Conservation (phyloP, 1,284 basidiomycete species). For the Melanopsichium pennsylvanicum region DNA sequence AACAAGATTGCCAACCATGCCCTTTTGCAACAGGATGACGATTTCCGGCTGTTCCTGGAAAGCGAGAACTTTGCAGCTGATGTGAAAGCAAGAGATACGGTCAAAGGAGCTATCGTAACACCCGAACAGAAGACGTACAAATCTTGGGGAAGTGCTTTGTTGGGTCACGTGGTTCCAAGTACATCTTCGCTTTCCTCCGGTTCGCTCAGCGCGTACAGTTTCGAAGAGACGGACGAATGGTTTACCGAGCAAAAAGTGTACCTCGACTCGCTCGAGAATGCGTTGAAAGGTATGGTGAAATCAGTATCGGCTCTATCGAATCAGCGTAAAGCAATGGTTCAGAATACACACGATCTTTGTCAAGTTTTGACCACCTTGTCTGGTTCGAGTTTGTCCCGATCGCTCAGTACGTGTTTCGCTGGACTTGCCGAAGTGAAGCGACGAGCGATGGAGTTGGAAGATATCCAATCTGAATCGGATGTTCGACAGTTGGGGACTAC, state of each 20-base stretch:
- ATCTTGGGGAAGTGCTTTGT: constrained; percentile 35
- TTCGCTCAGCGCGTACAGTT: constrained; percentile 74
- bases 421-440: constrained; percentile 64
- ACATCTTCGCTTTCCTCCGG: constrained; percentile 43
- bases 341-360: constrained; percentile 59
- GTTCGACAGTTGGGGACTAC: constrained; percentile 71
- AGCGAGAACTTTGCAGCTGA: constrained; percentile 67
- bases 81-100: constrained; percentile 73
- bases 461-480: constrained; percentile 60
- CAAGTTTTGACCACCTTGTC: constrained; percentile 62
- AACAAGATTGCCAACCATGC: constrained; percentile 67
- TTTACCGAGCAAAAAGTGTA: constrained; percentile 87
- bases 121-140: constrained; percentile 64
- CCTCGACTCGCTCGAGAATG: constrained; percentile 87
- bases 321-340: constrained; percentile 72
- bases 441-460: constrained; percentile 48
- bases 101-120: constrained; percentile 59
- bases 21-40: constrained; percentile 67
- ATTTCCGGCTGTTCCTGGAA: constrained; percentile 67
- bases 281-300: constrained; percentile 84
- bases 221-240: constrained; percentile 96
- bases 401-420: constrained; percentile 65
- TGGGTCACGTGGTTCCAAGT: constrained; percentile 44
- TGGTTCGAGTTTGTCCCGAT: constrained; percentile 63
- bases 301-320: constrained; percentile 82